Percentiles rank a stretch among this genome's conserved stretches.
Evolutionary conservation across 2,329 filamentous ascomycete species (phyloP).

Genomic region (Penicillium verrucosum): DNA sequence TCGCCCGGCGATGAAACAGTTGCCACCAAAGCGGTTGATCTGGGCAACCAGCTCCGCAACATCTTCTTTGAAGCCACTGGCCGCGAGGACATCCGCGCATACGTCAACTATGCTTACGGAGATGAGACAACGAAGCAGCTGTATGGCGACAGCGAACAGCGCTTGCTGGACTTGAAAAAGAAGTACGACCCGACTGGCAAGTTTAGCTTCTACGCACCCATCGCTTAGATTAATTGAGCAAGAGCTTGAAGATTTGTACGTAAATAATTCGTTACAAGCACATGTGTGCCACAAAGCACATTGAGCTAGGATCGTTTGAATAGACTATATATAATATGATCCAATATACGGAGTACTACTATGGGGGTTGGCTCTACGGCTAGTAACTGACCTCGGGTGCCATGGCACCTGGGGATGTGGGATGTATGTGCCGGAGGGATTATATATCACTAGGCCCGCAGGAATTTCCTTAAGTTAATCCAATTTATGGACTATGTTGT

Average conservation of each 20-base stretch:
- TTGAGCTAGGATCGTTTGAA: not conserved
- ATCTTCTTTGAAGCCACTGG: constrained; percentile 25
- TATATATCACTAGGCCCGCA: not conserved
- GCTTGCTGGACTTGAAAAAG: constrained; percentile 31
- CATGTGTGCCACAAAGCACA: not conserved
- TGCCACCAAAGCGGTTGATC: constrained; percentile 21
- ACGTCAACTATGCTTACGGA: constrained; percentile 34
- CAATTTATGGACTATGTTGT: not conserved
- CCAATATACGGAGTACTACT: not conserved
- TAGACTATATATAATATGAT: not conserved
- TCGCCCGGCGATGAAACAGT: constrained; percentile 21
- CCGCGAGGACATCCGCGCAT: constrained; percentile 21
- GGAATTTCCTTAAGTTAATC: not conserved
- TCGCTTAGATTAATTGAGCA: constrained; percentile 4
- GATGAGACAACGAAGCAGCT: constrained; percentile 25
- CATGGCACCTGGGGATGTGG: too few relatives aligned
- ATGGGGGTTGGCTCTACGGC: not conserved
- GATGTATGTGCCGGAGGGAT: not conserved
- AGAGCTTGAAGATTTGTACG: not conserved
- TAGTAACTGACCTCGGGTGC: not conserved
- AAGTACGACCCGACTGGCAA: constrained; percentile 36
- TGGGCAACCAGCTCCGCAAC: constrained; percentile 34
- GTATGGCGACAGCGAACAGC: constrained; percentile 32
- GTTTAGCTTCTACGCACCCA: constrained; percentile 33
- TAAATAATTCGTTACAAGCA: not conserved